phyloP scores from a whole-genome alignment of 2,329 filamentous ascomycete species.

The Sporothrix schenckii region DNA sequence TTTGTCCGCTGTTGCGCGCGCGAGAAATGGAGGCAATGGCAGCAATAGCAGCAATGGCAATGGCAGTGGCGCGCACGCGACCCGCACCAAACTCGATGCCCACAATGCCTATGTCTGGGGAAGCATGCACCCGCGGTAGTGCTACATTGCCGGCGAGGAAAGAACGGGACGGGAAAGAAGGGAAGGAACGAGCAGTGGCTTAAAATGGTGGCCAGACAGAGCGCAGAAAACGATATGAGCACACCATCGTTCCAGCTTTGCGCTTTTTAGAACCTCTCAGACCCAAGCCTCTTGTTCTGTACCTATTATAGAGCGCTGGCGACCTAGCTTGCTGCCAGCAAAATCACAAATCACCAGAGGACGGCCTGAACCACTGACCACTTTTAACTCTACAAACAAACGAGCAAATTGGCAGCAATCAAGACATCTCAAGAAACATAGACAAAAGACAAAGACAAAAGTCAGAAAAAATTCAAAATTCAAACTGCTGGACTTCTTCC shows the following conservation, averaged over 20 bases:
- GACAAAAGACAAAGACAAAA: neutral
- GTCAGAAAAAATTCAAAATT: neutral
- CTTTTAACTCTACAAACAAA: neutral
- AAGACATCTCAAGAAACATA: constrained; percentile 18
- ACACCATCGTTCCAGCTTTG: neutral
- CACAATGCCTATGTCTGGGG: constrained; percentile 46
- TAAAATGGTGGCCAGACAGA: neutral
- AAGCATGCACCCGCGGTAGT: constrained; percentile 3
- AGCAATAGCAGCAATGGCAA: too few relatives aligned
- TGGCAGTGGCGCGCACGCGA: neutral
- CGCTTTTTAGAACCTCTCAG: neutral
- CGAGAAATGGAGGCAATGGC: neutral
- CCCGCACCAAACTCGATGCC: constrained; percentile 53
- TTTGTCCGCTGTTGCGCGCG: constrained; percentile 42
- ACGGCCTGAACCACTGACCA: neutral
- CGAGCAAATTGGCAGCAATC: neutral
- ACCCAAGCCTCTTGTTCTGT: neutral
- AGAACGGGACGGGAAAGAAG: neutral
- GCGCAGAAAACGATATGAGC: neutral
- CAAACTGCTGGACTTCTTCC: neutral
- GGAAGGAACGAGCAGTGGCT: neutral
- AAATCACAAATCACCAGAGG: neutral
- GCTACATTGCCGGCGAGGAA: neutral
- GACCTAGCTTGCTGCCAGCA: neutral
- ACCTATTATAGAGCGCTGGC: neutral